A percentile compares a stretch with the other conserved stretches of the same genome.
Evolutionary conservation across 2,329 filamentous ascomycete genomes (phyloP).

Genomic region (Ophiostoma himal-ulmi): DNA sequence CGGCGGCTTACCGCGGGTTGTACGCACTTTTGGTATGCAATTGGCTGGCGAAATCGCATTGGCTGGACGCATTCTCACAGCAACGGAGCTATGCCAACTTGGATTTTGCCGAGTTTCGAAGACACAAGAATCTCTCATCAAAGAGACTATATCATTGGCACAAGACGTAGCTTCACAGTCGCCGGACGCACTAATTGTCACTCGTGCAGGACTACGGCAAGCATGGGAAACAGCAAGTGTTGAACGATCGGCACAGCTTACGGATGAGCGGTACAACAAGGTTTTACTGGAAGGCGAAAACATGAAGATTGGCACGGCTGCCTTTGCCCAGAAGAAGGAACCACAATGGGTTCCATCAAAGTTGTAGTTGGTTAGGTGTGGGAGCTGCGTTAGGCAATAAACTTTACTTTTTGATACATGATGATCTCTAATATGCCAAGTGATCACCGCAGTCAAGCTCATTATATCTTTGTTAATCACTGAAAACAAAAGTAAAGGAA

Average conservation of each 20-base stretch:
- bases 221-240: conserved; percentile 56
- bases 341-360: conserved; percentile 30
- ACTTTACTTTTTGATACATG: too few species aligned
- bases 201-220: conserved; percentile 62
- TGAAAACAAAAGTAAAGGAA: background rate
- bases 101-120: conserved; percentile 53
- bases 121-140: conserved; percentile 38
- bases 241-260: conserved; percentile 28
- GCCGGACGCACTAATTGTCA: conserved; percentile 69
- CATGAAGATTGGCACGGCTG: conserved; percentile 30
- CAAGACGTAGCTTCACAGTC: conserved; percentile 58
- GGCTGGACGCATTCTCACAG: conserved; percentile 53
- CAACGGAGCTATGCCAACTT: conserved; percentile 56
- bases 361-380: conserved; percentile 22
- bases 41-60: conserved; percentile 67
- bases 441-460: too few species aligned
- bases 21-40: conserved; percentile 60
- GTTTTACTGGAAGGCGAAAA: conserved; percentile 27
- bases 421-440: too few species aligned
- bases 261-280: conserved; percentile 29
- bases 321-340: conserved; percentile 29
- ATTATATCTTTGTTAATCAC: too few species aligned
- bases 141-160: conserved; percentile 54
- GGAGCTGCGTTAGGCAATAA: background rate
- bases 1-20: conserved; percentile 62